Conservation (phyloP, 2,329 filamentous ascomycete species). For the Botrytis sinoallii region DNA sequence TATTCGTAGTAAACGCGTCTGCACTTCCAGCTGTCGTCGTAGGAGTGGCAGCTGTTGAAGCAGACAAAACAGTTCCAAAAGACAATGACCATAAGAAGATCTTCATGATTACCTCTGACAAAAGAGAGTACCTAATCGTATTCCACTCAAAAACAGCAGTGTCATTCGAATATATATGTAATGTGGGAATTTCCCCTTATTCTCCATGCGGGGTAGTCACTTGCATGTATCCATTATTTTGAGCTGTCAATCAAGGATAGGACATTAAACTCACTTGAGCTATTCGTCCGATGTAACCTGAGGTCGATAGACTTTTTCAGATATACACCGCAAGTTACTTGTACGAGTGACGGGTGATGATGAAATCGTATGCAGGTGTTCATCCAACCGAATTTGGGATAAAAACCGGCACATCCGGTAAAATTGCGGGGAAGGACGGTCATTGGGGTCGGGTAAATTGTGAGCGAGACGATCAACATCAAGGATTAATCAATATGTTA, state of each 20-base stretch:
- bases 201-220: not conserved
- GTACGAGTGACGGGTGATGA: not conserved
- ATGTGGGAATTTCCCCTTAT: not conserved
- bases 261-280: constrained; percentile 1
- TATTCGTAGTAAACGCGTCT: constrained; percentile 23
- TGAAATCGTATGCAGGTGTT: not conserved
- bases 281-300: not conserved
- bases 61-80: not conserved
- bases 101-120: constrained; percentile 9
- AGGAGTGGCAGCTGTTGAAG: not conserved
- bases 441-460: not conserved
- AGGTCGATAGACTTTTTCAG: not conserved
- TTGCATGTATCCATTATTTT: not conserved
- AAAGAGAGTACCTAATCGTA: not conserved
- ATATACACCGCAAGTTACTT: not conserved
- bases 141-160: not conserved
- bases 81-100: constrained; percentile 5
- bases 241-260: constrained; percentile 1
- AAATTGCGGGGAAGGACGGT: not conserved
- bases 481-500: not conserved
- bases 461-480: constrained; percentile 5
- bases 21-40: constrained; percentile 21
- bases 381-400: not conserved
- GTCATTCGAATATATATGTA: not conserved
- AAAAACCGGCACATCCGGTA: not conserved